phyloP scores from a whole-genome alignment of 2,329 filamentous ascomycete genomes.

The Aspergillus texensis region DNA sequence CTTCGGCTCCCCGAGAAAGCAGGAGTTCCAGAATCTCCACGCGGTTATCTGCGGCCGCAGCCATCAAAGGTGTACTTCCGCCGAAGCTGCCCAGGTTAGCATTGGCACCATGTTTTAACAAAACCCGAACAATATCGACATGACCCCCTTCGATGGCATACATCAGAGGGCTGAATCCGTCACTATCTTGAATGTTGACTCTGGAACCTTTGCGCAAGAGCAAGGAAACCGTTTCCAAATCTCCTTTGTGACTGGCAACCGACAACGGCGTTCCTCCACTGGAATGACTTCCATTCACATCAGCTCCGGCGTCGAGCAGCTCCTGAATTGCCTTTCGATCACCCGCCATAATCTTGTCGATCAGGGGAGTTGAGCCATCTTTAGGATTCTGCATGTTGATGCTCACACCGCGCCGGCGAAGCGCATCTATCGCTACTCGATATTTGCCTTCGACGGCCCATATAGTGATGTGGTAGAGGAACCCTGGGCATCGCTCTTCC shows the following conservation, averaged over 20 bases:
- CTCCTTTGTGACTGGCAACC: conserved; percentile 15
- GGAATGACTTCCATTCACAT: conserved; percentile 14
- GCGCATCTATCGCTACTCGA: conserved; percentile 15
- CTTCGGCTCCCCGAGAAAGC: conserved; percentile 9
- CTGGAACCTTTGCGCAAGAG: conserved; percentile 24
- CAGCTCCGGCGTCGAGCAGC: conserved; percentile 24
- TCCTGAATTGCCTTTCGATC: conserved; percentile 13
- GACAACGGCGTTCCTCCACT: conserved; percentile 16
- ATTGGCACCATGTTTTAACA: conserved; percentile 7
- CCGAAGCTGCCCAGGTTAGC: background rate
- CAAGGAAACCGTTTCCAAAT: conserved; percentile 16
- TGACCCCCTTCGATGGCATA: background rate
- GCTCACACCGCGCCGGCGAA: conserved; percentile 19
- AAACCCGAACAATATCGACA: conserved; percentile 2
- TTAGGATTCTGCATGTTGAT: conserved; percentile 18
- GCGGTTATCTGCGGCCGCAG: conserved; percentile 3
- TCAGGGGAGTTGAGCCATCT: conserved; percentile 17
- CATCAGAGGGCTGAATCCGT: conserved; percentile 12
- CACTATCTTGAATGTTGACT: conserved; percentile 17
- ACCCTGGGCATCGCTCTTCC: conserved; percentile 8
- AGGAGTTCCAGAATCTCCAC: background rate
- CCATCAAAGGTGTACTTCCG: conserved; percentile 1
- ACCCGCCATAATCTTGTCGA: conserved; percentile 1
- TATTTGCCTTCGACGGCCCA: conserved; percentile 18
- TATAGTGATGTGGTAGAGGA: conserved; percentile 13